Base-by-base conservation (phyloP, 768 basidiomycete species). In the Pulveroboletus sp. region DNA sequence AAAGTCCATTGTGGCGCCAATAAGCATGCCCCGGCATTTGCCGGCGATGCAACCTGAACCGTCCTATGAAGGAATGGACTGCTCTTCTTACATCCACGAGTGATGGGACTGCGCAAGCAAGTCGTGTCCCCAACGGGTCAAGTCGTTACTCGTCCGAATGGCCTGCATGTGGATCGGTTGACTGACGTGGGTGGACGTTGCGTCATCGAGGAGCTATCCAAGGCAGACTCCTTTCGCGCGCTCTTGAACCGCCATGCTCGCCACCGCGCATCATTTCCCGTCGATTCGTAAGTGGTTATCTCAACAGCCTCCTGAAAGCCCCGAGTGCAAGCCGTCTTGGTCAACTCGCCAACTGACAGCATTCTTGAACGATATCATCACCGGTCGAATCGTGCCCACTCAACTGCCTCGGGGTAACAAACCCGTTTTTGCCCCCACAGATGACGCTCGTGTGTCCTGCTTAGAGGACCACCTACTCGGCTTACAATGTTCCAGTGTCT, bases 391-490 rank as follows among this genome's bases (percentile, higher is more conserved):
- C 15, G 61, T 84, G n/a, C 65, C 83, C 31, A 40, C 58, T 6
- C 54, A 71, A 47, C 65, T 82, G n/a, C 61, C 73, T 2, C 64
- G 63, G 27, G 78, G 76, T 5, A 69, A 75, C 35, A 72, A 67
- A 50, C 77, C 80, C 0, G 53, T 86, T 13, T 85, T 86, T 59
- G 80, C 78, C 0, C 82, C 84, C 4, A 73, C 64, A 44, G 73
- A 86, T 56, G 57, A 60, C 2, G 83, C 86, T 5, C 73, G 82
- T 83, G 47, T 53, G 75, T 70, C n/a, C 8, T 28, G 31, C 15
- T 43, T 10, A 8, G 10, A 21, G 1, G 8, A 24, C n/a, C 7
- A 17, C 14, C 4, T 15, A 5, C 41, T 7, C 15, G 43, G 38
- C 55, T 57, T 28, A 65, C 13, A n/a, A 18, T 21, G 0, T 36